phyloP scores from a whole-genome alignment of 768 basidiomycete species.

The Tulasnella sp. region DNA sequence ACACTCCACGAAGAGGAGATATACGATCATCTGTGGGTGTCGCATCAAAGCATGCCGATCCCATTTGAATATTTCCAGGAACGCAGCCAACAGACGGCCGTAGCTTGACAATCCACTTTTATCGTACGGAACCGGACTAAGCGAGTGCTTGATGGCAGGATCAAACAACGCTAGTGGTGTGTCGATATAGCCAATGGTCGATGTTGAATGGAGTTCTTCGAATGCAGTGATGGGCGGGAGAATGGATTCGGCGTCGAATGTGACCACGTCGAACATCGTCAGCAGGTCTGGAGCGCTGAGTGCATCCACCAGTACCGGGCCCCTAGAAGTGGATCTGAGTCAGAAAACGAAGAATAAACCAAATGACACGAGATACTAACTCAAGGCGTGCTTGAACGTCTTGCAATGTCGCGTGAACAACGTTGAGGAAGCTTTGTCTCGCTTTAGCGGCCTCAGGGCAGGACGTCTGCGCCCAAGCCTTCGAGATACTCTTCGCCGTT shows the following conservation, averaged over 20 bases:
- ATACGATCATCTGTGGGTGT: conserved; percentile 56
- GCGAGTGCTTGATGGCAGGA: background rate
- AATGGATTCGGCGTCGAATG: background rate
- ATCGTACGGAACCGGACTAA: conserved; percentile 25
- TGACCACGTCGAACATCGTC: background rate
- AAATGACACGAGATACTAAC: background rate
- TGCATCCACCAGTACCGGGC: background rate
- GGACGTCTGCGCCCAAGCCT: background rate
- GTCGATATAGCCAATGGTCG: conserved; percentile 16
- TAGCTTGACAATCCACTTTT: conserved; percentile 47
- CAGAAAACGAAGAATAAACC: background rate
- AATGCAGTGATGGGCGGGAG: background rate
- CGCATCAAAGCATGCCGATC: conserved; percentile 50
- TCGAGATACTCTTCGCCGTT: background rate
- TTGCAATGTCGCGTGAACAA: background rate
- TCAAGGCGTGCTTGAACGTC: background rate
- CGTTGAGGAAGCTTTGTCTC: background rate
- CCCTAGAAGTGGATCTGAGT: background rate
- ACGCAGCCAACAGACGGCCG: conserved; percentile 45
- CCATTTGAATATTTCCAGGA: conserved; percentile 42
- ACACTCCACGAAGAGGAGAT: conserved; percentile 50
- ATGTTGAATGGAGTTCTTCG: background rate
- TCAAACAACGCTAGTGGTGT: conserved; percentile 15
- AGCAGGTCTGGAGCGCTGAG: background rate
- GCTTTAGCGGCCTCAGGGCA: background rate